Evolutionary conservation across 1,139 yeast genomes (phyloP), one percentile per base, ranked within the genome.

Genomic region (Candida freyschussii): DNA sequence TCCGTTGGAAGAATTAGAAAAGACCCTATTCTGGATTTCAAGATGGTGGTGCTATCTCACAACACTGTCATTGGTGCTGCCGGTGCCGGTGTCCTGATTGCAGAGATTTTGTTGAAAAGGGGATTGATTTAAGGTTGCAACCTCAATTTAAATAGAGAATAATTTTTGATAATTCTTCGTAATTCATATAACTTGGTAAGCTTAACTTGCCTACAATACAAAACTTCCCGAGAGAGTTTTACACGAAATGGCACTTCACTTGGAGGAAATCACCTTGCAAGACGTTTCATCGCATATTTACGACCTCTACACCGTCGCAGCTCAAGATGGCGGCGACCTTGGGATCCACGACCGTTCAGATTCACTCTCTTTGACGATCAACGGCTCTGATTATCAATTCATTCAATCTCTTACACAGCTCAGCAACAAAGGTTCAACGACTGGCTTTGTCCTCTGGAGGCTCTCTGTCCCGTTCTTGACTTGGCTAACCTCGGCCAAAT

Each of bases 51-150:
- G 19, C 69, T 91, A 48, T 87, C 96, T 17, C 99, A 91, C 63
- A 91, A 91, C 69, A 91, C 99, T 37, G 75, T 91, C 51, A 84
- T 91, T 48, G 99, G 99, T 55, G 99, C 98, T 52, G 99, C 99
- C 19, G 99, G 99, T 55, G 84, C 97, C n/a, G 98, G 98, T 60
- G 72, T 91, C 42, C 76, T 91, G 60, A 91, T 93, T 60, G 98
- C 95, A 31, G 99, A 91, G 65, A 70, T 86, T 40, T 72, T 91
- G 52, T 64, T 73, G 43, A 91, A 91, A 36, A 86, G 82, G 67
- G 71, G 75, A 39, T 65, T 86, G 52, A 73, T 89, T 48, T 87
- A 71, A 56, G 15, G 3, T 17, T 18, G n/a, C n/a, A n/a, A n/a
- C n/a, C n/a, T n/a, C n/a, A n/a, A n/a, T n/a, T n/a, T n/a, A n/a